These are phyloP conservation scores for Russula lepida DNA, from an alignment of 768 basidiomycete genomes.

Conservation along the genomic window DNA sequence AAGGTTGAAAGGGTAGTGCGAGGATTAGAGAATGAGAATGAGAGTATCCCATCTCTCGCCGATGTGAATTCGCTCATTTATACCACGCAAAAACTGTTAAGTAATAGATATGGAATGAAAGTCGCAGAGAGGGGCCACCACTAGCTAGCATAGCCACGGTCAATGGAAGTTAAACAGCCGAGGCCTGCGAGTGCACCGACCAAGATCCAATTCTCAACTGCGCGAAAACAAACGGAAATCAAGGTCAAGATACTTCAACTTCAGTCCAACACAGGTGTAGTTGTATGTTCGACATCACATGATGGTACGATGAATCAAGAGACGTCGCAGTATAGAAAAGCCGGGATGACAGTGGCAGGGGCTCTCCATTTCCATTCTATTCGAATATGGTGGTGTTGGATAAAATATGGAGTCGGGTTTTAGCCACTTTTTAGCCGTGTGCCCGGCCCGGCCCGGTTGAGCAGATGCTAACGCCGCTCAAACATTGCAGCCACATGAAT, in stretches of 20 bases:
- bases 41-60: neutral
- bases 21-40: neutral
- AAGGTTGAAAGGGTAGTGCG: neutral
- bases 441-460: no score
- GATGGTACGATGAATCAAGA: neutral
- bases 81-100: neutral
- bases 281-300: no score
- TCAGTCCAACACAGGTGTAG: no score
- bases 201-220: neutral
- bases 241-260: neutral
- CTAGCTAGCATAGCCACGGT: neutral
- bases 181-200: neutral
- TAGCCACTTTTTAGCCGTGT: no score
- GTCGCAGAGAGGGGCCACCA: neutral
- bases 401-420: neutral
- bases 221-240: neutral
- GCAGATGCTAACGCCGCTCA: neutral
- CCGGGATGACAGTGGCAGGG: neutral
- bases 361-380: neutral
- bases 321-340: neutral
- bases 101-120: neutral
- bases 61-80: neutral
- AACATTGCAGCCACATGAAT: constrained; percentile 21
- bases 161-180: neutral
- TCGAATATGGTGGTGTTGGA: neutral